These are phyloP conservation scores for Lasiosphaeria miniovina DNA, from an alignment of 495 filamentous ascomycete genomes.

Conservation along the genomic window DNA sequence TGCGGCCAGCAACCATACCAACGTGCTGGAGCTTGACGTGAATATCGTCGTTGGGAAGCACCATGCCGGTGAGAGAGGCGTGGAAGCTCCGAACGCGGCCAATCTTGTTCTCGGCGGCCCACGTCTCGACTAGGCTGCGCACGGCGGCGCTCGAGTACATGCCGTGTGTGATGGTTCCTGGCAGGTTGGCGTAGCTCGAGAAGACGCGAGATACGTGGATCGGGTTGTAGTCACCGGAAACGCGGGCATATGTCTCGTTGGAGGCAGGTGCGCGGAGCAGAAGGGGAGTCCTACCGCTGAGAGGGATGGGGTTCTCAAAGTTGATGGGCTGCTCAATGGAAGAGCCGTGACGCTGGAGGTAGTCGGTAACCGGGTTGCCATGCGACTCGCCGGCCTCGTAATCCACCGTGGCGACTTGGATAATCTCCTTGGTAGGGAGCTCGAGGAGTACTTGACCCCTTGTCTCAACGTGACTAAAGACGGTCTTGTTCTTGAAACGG, in stretches of 20 bases:
- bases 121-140: slow-evolving; percentile 96
- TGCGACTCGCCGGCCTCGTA: slow-evolving; percentile 87
- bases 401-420: slow-evolving; percentile 91
- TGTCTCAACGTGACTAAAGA: slow-evolving; percentile 91
- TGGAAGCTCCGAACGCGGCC: slow-evolving; percentile 96
- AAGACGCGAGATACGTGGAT: slow-evolving; percentile 98
- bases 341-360: slow-evolving; percentile 85
- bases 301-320: slow-evolving; percentile 95
- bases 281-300: slow-evolving; percentile 86
- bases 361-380: slow-evolving; percentile 95
- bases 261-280: slow-evolving; percentile 87
- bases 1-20: slow-evolving; percentile 95
- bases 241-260: slow-evolving; percentile 95
- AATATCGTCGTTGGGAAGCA: slow-evolving; percentile 92
- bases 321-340: slow-evolving; percentile 95
- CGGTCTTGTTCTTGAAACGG: slow-evolving; percentile 89
- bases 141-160: slow-evolving; percentile 99
- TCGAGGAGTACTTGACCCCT: slow-evolving; percentile 90
- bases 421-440: slow-evolving; percentile 94
- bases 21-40: slow-evolving; percentile 92
- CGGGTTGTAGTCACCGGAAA: slow-evolving; percentile 97
- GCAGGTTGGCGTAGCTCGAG: slow-evolving; percentile 88
- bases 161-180: slow-evolving; percentile 95
- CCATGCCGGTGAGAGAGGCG: slow-evolving; percentile 94
- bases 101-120: slow-evolving; percentile 98